Percentiles rank a stretch among this genome's conserved stretches.
Conservation (phyloP, 441 rosid genomes). For the Cnidoscolus chayamansa region DNA sequence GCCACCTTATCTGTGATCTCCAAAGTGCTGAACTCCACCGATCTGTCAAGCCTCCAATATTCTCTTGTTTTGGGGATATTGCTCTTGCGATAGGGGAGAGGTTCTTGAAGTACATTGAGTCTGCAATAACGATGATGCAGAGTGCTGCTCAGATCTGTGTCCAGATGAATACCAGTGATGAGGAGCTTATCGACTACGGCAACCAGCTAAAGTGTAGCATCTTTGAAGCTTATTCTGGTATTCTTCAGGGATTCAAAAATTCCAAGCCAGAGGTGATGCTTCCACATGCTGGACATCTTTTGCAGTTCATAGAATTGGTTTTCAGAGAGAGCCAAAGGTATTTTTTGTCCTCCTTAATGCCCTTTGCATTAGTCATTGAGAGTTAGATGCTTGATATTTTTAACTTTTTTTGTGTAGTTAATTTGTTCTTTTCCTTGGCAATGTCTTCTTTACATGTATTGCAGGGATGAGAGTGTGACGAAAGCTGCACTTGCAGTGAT, state of each 20-base stretch:
- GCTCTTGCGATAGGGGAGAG: slow-evolving; percentile 87
- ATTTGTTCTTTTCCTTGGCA: not conserved
- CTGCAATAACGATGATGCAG: slow-evolving; percentile 67
- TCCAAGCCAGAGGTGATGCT: slow-evolving; percentile 72
- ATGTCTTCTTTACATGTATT: not conserved
- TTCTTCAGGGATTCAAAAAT: slow-evolving; percentile 85
- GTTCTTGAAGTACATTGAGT: slow-evolving; percentile 64
- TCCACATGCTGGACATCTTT: slow-evolving; percentile 78
- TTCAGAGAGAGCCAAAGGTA: slow-evolving; percentile 73
- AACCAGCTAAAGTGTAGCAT: slow-evolving; percentile 83
- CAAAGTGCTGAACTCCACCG: slow-evolving; percentile 76
- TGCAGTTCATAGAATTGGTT: slow-evolving; percentile 75
- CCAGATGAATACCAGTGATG: slow-evolving; percentile 63
- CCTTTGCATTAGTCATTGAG: not conserved
- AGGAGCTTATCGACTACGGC: slow-evolving; percentile 77
- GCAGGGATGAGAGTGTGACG: slow-evolving; percentile 82
- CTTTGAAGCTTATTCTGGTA: slow-evolving; percentile 90
- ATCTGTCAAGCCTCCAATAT: slow-evolving; percentile 89
- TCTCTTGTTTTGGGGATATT: slow-evolving; percentile 89
- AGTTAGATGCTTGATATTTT: not conserved
- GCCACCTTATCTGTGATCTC: slow-evolving; percentile 66
- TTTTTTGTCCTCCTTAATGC: not conserved
- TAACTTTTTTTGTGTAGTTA: not conserved
- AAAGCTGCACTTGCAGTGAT: slow-evolving; percentile 89
- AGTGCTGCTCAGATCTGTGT: slow-evolving; percentile 75